These are phyloP conservation scores for Grigorovia jiainica DNA, from an alignment of 805 yeast genomes.

Conservation along the genomic window DNA sequence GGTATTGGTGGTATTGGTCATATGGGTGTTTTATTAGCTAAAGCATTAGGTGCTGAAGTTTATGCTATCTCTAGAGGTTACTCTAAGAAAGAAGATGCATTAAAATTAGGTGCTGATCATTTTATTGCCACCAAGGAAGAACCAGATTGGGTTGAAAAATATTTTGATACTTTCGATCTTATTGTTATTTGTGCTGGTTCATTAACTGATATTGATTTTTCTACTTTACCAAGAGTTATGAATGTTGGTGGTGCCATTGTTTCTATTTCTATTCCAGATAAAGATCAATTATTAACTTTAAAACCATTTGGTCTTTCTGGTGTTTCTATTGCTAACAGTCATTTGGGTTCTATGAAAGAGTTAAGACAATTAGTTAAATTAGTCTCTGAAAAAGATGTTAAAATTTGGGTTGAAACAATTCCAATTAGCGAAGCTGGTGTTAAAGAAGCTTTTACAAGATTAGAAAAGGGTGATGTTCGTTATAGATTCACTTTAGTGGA, in stretches of 20 bases:
- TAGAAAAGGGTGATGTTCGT: conserved; percentile 42
- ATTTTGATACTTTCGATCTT: conserved; percentile 35
- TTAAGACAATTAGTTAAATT: conserved; percentile 39
- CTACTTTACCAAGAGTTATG: conserved; percentile 23
- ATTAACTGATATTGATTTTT: conserved; percentile 32
- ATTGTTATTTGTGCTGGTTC: conserved; percentile 42
- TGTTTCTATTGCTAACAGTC: conserved; percentile 26
- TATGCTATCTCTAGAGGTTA: conserved; percentile 44
- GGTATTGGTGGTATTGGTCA: conserved; percentile 54
- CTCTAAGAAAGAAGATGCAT: conserved; percentile 43
- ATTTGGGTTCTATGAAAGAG: conserved; percentile 39
- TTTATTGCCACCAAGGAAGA: conserved; percentile 47
- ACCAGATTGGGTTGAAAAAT: conserved; percentile 32
- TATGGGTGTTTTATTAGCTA: conserved; percentile 46
- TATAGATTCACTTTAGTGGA: conserved; percentile 46
- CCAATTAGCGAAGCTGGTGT: conserved; percentile 38
- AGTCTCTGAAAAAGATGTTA: conserved; percentile 38
- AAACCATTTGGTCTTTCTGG: conserved; percentile 14
- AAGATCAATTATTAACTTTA: conserved; percentile 7
- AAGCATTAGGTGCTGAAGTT: conserved; percentile 53
- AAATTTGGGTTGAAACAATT: conserved; percentile 45
- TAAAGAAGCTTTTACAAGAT: conserved; percentile 37
- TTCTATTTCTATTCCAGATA: conserved; percentile 20
- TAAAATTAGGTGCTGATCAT: conserved; percentile 42
- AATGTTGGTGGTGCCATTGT: conserved; percentile 30